Evolutionary conservation across 306 rosid species (phyloP).

Genomic region (Citrullus mucosospermus): DNA sequence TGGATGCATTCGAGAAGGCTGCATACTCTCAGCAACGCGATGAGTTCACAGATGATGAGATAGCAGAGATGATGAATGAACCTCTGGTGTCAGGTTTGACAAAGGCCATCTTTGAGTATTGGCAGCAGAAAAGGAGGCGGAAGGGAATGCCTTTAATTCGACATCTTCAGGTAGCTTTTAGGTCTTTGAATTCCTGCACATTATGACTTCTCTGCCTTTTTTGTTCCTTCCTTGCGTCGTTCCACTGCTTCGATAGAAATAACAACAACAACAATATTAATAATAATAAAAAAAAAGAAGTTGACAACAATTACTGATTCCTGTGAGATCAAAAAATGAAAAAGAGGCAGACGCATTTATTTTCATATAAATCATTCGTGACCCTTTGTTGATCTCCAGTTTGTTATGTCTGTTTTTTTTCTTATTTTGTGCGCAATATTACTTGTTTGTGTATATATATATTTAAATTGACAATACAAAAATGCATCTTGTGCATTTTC

Average conservation of each 20-base stretch:
- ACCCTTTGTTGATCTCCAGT: background rate
- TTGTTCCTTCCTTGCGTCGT: background rate
- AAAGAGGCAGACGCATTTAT: background rate
- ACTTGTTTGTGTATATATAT: background rate
- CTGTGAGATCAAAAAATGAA: background rate
- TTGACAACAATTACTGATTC: background rate
- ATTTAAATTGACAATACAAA: background rate
- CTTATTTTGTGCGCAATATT: background rate
- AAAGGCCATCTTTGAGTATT: slow-evolving; percentile 52
- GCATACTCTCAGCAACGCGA: slow-evolving; percentile 53
- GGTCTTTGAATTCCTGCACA: background rate
- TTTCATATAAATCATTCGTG: background rate
- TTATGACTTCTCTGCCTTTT: background rate
- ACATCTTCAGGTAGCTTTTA: slow-evolving; percentile 68
- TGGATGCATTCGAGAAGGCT: slow-evolving; percentile 87
- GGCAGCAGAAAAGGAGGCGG: slow-evolving; percentile 62
- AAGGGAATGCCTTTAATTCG: slow-evolving; percentile 83
- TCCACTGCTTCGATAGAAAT: background rate
- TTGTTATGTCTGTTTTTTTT: background rate
- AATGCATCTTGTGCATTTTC: slow-evolving; percentile 1
- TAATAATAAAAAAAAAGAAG: background rate
- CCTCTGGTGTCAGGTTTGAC: slow-evolving; percentile 31
- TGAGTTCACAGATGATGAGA: slow-evolving; percentile 54
- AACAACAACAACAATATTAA: no score
- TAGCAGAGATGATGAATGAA: slow-evolving; percentile 51